Base-by-base conservation (phyloP, 1,284 basidiomycete genomes). In the Boletus mariae region DNA sequence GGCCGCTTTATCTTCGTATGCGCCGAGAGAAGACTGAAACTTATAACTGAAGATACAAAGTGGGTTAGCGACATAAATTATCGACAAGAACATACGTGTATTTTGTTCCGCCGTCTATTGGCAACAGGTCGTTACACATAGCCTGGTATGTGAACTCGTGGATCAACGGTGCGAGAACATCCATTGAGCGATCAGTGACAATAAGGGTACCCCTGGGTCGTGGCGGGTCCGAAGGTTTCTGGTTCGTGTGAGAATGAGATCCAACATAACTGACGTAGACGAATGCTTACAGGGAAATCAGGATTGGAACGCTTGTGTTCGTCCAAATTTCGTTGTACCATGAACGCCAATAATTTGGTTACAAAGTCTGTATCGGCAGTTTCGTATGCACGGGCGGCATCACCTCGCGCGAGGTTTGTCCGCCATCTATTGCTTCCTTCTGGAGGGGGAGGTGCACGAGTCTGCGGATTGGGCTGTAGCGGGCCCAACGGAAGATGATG, bases 101-200 rank as follows among this genome's bases (percentile, higher is more conserved):
- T 69, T 80, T 85, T 3, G 78, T 80, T 26, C 94, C 96, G 58
- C 94, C 84, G 54, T 92, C 82, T 54, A 99, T 92, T 17, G 87
- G 84, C 1, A 99, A 78, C 29, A 99, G 73, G 70, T 99, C 97
- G 63, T 96, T 94, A 48, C 87, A 89, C 97, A 99, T 99, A 1
- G 97, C 96, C 71, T 99, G 97, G 70, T 99, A 99, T 38, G 94
- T 98, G 67, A 99, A 99, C 66, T 99, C 97, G 69, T 99, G 97
- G 43, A 98, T 70, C 58, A 98, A 82, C 0, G 97, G 96, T 1
- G 93, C 89, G 15, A 90, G 70, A 57, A 87, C 85, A 71, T 99
- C 97, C 89, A 99, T 94, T 3, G 94, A 83, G 15, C 97, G 84
- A 71, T 99, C 97, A 1, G 95, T 96, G 59, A 99, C 90, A 63